Conservation (phyloP, 148 eudicot genomes). For the Cornus florida region DNA sequence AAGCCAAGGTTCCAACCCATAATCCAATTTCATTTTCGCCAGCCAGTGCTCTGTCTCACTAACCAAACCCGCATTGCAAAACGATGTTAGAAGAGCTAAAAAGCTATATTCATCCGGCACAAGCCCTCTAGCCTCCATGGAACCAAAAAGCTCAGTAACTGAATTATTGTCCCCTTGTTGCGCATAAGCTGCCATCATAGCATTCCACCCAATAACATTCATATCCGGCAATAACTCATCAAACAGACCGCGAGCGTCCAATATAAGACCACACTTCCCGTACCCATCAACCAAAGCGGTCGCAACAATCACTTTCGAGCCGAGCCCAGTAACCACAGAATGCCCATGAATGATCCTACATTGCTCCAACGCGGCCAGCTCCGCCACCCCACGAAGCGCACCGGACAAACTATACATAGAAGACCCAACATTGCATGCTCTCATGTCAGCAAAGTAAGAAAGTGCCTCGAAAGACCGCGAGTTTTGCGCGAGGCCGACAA, state of each 20-base stretch:
- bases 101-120: constrained; percentile 55
- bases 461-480: constrained; percentile 44
- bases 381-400: constrained; percentile 47
- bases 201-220: constrained; percentile 66
- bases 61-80: constrained; percentile 48
- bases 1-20: constrained; percentile 36
- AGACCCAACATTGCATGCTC: constrained; percentile 34
- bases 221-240: constrained; percentile 30
- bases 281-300: constrained; percentile 64
- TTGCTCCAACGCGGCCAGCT: constrained; percentile 57
- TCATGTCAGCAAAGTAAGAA: constrained; percentile 48
- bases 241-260: constrained; percentile 55
- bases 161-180: constrained; percentile 51
- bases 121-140: constrained; percentile 36
- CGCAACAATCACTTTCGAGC: constrained; percentile 39
- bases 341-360: constrained; percentile 63
- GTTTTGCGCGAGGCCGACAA: constrained; percentile 54
- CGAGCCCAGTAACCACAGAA: constrained; percentile 43
- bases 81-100: constrained; percentile 53
- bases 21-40: constrained; percentile 35
- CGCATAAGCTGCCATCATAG: constrained; percentile 68
- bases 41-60: constrained; percentile 48
- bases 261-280: constrained; percentile 67
- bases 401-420: constrained; percentile 59
- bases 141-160: constrained; percentile 44